A percentile compares a stretch with the other conserved stretches of the same genome.
Conservation (phyloP, 352 stramenopile genomes). For the Pythium rhizo-oryzae region DNA sequence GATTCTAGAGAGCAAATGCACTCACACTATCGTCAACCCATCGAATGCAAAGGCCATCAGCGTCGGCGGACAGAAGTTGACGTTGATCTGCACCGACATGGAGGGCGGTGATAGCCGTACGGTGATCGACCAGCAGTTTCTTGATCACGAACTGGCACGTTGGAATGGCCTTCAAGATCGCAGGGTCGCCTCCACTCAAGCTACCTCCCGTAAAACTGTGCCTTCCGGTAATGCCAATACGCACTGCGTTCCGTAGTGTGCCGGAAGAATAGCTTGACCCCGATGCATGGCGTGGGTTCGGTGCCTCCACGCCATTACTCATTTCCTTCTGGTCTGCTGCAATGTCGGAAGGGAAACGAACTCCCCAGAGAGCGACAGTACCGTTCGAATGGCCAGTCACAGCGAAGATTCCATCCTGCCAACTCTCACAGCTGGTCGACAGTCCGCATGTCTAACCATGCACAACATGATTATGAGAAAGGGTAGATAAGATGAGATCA, state of each 20-base stretch:
- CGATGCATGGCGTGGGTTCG: background rate
- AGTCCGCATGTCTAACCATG: constrained; percentile 51
- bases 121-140: constrained; percentile 78
- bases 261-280: constrained; percentile 8
- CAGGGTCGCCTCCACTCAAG: background rate
- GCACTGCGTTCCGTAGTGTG: constrained; percentile 11
- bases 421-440: constrained; percentile 71
- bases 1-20: constrained; percentile 51
- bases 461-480: background rate
- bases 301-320: background rate
- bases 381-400: constrained; percentile 74
- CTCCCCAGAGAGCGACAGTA: constrained; percentile 72
- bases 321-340: constrained; percentile 25
- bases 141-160: constrained; percentile 76
- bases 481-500: background rate
- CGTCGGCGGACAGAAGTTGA: constrained; percentile 68
- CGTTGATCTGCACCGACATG: constrained; percentile 61
- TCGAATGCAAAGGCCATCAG: constrained; percentile 72
- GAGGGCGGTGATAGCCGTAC: constrained; percentile 57
- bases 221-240: constrained; percentile 9
- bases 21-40: constrained; percentile 82
- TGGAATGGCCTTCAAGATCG: constrained; percentile 45
- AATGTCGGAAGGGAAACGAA: constrained; percentile 64
- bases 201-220: background rate
- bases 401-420: constrained; percentile 71